Evolutionary conservation across 2,329 filamentous ascomycete species (phyloP).

Genomic region (Daldinia eschscholtzii): DNA sequence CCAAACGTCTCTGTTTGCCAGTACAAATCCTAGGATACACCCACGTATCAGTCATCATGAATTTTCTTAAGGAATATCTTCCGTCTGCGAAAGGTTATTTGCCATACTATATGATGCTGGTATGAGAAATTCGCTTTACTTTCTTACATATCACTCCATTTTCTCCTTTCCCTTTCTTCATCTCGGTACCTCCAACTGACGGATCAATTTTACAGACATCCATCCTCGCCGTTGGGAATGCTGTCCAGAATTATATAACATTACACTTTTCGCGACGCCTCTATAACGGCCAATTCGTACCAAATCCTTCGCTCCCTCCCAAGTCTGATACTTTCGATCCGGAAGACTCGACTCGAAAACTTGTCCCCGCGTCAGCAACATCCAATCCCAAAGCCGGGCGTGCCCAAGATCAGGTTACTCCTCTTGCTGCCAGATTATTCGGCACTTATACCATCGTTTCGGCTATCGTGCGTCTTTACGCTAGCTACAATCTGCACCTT

Average conservation of each 20-base stretch:
- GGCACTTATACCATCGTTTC: slow-evolving; percentile 89
- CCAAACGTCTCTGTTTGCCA: not conserved
- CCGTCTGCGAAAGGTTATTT: slow-evolving; percentile 66
- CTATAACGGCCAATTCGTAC: slow-evolving; percentile 77
- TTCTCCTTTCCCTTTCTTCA: not conserved
- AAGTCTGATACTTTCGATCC: slow-evolving; percentile 60
- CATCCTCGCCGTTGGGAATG: slow-evolving; percentile 85
- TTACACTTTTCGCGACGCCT: slow-evolving; percentile 86
- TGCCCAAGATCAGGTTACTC: slow-evolving; percentile 72
- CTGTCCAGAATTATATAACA: slow-evolving; percentile 84
- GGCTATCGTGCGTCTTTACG: slow-evolving; percentile 82
- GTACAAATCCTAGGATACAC: not conserved
- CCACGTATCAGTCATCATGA: slow-evolving; percentile 55
- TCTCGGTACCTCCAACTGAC: slow-evolving; percentile 1
- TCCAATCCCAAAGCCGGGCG: slow-evolving; percentile 61
- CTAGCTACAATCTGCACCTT: slow-evolving; percentile 83
- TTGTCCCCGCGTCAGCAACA: slow-evolving; percentile 59
- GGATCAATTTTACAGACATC: slow-evolving; percentile 72
- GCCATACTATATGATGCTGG: slow-evolving; percentile 70
- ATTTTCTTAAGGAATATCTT: slow-evolving; percentile 58
- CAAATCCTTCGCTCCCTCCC: slow-evolving; percentile 61
- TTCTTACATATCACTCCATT: not conserved
- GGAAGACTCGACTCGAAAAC: slow-evolving; percentile 66
- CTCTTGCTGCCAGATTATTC: slow-evolving; percentile 82
- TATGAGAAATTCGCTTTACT: slow-evolving; percentile 53